These are phyloP conservation scores for Ailanthus altissimus DNA, from an alignment of 345 rosid species.

Conservation along the genomic window DNA sequence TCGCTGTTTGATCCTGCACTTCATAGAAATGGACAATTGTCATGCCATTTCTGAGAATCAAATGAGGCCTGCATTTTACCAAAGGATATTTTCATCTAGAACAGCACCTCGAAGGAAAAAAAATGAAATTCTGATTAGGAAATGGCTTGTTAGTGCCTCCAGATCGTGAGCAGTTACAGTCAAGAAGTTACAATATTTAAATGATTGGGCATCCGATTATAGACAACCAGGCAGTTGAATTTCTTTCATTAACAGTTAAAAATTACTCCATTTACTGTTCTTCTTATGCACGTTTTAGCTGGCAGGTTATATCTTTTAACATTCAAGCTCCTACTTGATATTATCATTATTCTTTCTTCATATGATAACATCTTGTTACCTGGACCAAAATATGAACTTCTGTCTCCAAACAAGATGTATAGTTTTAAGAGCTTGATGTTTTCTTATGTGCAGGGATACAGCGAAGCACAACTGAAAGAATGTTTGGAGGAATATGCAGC, in stretches of 20 bases:
- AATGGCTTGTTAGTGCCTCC: neutral
- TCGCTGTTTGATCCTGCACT: neutral
- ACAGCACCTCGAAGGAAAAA: neutral
- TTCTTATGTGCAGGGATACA: conserved; percentile 76
- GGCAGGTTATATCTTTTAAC: neutral
- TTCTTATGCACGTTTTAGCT: neutral
- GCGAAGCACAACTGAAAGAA: conserved; percentile 97
- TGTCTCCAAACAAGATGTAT: neutral
- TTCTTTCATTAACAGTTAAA: neutral
- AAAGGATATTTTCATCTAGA: neutral
- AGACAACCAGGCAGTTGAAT: neutral
- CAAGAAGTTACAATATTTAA: neutral
- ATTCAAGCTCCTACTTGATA: neutral
- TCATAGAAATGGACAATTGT: neutral
- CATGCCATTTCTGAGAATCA: neutral
- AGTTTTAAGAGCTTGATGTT: conserved; percentile 21
- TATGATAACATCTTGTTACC: neutral
- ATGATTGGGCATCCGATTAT: neutral
- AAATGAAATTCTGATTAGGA: neutral
- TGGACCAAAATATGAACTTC: neutral
- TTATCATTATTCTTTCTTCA: conserved; percentile 1
- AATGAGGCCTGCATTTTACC: neutral
- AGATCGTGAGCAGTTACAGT: neutral
- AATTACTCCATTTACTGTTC: neutral
- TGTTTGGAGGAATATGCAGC: conserved; percentile 98